A percentile compares a stretch with the other conserved stretches of the same genome.
Conservation (phyloP, 139 green algal species). For the Chlorella sp. region DNA sequence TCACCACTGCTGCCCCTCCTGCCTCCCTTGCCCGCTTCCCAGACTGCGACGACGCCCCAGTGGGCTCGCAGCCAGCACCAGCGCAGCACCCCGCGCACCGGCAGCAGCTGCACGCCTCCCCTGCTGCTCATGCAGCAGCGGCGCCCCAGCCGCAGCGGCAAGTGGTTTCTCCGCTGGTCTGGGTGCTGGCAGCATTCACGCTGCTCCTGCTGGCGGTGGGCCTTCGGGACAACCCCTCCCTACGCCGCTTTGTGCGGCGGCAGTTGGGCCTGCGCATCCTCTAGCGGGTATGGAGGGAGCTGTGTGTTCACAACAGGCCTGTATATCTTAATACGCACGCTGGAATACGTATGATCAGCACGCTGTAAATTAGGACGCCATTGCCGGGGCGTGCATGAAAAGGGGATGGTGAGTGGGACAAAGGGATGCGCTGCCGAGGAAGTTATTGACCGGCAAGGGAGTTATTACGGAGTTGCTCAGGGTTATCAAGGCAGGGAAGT, state of each 20-base stretch:
- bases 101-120: background rate
- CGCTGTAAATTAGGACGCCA: too few species aligned
- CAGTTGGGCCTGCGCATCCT: background rate
- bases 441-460: too few species aligned
- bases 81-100: background rate
- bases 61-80: background rate
- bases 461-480: too few species aligned
- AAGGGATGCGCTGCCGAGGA: too few species aligned
- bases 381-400: too few species aligned
- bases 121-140: background rate
- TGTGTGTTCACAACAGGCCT: too few species aligned
- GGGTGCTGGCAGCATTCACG: background rate
- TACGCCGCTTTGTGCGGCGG: background rate
- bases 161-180: background rate
- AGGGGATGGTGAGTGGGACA: too few species aligned
- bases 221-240: background rate
- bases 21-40: too few species aligned
- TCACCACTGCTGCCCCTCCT: too few species aligned
- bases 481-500: too few species aligned
- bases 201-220: background rate
- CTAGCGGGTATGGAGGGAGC: background rate
- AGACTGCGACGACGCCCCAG: background rate
- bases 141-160: background rate
- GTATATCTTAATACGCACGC: too few species aligned
- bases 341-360: too few species aligned